Evolutionary conservation across 2,329 filamentous ascomycete genomes (phyloP).

Genomic region (Aspergillus texensis): DNA sequence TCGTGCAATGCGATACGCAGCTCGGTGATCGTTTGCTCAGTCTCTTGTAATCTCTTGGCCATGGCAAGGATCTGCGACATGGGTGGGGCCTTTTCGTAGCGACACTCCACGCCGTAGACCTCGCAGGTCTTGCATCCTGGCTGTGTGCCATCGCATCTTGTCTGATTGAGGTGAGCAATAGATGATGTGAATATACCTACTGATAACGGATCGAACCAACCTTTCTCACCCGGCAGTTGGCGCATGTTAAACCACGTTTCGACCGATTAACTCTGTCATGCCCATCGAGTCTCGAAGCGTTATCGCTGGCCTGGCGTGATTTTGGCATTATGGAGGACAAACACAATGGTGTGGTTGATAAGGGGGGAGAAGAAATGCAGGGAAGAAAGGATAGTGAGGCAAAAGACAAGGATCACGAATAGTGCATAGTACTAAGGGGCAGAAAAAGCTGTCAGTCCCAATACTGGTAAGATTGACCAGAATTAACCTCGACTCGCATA

Average conservation of each 20-base stretch:
- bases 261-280: neutral
- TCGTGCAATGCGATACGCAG: neutral
- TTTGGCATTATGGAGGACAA: neutral
- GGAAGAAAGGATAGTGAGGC: neutral
- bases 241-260: neutral
- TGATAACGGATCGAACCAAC: neutral
- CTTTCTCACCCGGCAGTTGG: constrained; percentile 1
- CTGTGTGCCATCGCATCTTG: neutral
- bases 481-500: neutral
- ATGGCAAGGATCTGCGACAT: constrained; percentile 2
- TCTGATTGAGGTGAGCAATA: neutral
- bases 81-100: constrained; percentile 1
- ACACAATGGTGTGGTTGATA: neutral
- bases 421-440: neutral
- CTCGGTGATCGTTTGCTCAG: neutral
- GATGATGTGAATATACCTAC: too few species aligned
- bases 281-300: neutral
- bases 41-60: constrained; percentile 2
- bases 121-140: neutral
- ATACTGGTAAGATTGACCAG: neutral
- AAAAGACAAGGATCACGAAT: neutral
- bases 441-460: neutral
- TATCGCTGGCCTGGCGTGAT: neutral
- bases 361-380: neutral
- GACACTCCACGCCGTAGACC: constrained; percentile 1